A percentile compares a stretch with the other conserved stretches of the same genome.
Evolutionary conservation across 139 green algal species (phyloP).

Genomic region (Prasinococcaceae sp.): DNA sequence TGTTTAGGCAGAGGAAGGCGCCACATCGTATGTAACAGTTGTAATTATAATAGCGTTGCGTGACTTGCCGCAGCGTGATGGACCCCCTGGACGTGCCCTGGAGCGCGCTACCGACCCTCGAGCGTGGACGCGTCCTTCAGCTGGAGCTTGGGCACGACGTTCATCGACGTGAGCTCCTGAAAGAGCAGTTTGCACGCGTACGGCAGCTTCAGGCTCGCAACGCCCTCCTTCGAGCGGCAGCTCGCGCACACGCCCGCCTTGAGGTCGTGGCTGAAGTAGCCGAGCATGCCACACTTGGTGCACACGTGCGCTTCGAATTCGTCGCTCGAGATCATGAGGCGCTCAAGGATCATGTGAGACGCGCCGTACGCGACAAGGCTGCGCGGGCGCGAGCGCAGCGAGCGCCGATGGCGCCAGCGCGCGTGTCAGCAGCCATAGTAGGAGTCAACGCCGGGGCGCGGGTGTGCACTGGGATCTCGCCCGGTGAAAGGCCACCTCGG

Average conservation of each 20-base stretch:
- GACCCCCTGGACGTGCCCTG: too few species aligned
- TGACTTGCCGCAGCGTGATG: too few species aligned
- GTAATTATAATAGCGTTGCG: too few species aligned
- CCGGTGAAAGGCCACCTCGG: too few species aligned
- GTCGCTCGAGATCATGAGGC: constrained; percentile 92
- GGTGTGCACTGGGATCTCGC: too few species aligned
- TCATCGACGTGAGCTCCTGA: constrained; percentile 79
- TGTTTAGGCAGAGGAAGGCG: too few species aligned
- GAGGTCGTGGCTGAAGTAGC: constrained; percentile 62
- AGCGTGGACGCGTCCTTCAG: constrained; percentile 28
- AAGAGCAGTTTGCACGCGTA: constrained; percentile 97
- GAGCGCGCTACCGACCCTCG: background rate
- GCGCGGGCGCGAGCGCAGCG: too few species aligned
- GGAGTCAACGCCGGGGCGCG: too few species aligned
- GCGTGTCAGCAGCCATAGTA: too few species aligned
- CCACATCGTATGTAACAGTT: too few species aligned
- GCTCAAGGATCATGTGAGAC: constrained; percentile 87
- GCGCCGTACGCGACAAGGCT: constrained; percentile 81
- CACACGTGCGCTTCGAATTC: constrained; percentile 92
- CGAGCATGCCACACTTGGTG: constrained; percentile 80
- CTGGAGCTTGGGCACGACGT: constrained; percentile 73
- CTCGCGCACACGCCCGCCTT: constrained; percentile 41
- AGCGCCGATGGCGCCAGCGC: too few species aligned
- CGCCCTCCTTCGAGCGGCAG: constrained; percentile 42
- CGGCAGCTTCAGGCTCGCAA: constrained; percentile 77